A percentile compares a stretch with the other conserved stretches of the same genome.
Conservation (phyloP, 768 basidiomycete species). For the Rhizopogon salebrosus region DNA sequence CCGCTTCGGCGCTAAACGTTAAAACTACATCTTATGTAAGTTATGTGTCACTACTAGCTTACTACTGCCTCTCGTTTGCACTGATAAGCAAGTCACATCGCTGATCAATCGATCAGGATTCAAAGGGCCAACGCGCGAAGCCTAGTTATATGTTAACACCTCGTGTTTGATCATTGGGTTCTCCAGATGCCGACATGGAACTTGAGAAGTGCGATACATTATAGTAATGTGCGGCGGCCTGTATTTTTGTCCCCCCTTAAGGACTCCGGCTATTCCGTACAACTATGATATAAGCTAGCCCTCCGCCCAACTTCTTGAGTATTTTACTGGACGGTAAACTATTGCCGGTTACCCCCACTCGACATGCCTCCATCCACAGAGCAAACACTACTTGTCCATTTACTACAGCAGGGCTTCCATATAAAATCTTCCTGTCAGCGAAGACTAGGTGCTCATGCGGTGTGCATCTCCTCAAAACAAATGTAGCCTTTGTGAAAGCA, state of each 20-base stretch:
- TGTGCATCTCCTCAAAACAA: not conserved
- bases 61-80: not conserved
- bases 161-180: not conserved
- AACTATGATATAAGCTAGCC: not conserved
- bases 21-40: too few relatives aligned
- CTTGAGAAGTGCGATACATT: not conserved
- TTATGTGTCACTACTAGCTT: not conserved
- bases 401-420: not conserved
- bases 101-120: too few relatives aligned
- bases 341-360: too few relatives aligned
- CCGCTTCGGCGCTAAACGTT: too few relatives aligned
- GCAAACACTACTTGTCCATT: not conserved
- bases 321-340: too few relatives aligned
- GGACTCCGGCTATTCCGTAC: not conserved
- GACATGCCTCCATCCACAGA: not conserved
- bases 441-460: not conserved
- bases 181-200: not conserved
- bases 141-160: not conserved
- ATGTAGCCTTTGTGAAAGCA: not conserved
- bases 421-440: not conserved
- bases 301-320: not conserved
- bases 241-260: not conserved
- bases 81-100: not conserved
- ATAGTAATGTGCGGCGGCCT: not conserved
- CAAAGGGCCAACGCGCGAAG: not conserved